Percentiles rank a stretch among this genome's conserved stretches.
Conservation (phyloP, 164 flowering plant species). For the Chimonanthus praecox region DNA sequence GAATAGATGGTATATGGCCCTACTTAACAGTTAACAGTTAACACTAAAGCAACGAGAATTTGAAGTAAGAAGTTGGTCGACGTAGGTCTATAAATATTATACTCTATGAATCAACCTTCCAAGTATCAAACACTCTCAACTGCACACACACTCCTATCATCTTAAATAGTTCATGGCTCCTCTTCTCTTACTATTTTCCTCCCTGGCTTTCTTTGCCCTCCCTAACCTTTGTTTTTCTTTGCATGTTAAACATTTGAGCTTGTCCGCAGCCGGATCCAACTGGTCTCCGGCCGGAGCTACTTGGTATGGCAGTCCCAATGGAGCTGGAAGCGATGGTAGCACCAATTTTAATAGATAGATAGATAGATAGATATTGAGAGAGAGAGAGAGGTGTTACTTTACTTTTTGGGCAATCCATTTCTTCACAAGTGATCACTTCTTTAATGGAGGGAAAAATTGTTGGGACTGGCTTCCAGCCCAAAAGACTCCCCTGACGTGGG, state of each 20-base stretch:
- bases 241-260: constrained; percentile 14
- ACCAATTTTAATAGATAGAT: too few relatives aligned
- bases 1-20: background rate
- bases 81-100: constrained; percentile 10
- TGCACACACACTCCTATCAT: background rate
- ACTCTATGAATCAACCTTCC: constrained; percentile 1
- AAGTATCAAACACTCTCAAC: background rate
- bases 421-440: too few relatives aligned
- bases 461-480: too few relatives aligned
- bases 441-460: too few relatives aligned
- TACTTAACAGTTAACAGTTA: background rate
- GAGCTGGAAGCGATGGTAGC: constrained; percentile 48
- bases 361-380: too few relatives aligned
- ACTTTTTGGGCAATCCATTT: too few relatives aligned
- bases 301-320: constrained; percentile 50
- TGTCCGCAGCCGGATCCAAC: constrained; percentile 16
- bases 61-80: background rate
- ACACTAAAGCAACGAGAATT: background rate
- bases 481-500: too few relatives aligned
- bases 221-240: constrained; percentile 15
- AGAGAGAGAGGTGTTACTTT: too few relatives aligned
- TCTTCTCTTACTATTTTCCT: background rate
- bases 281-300: constrained; percentile 55
- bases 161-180: constrained; percentile 4
- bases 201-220: constrained; percentile 8